phyloP scores from a whole-genome alignment of 2,329 filamentous ascomycete genomes.

The Amauroascus niger region DNA sequence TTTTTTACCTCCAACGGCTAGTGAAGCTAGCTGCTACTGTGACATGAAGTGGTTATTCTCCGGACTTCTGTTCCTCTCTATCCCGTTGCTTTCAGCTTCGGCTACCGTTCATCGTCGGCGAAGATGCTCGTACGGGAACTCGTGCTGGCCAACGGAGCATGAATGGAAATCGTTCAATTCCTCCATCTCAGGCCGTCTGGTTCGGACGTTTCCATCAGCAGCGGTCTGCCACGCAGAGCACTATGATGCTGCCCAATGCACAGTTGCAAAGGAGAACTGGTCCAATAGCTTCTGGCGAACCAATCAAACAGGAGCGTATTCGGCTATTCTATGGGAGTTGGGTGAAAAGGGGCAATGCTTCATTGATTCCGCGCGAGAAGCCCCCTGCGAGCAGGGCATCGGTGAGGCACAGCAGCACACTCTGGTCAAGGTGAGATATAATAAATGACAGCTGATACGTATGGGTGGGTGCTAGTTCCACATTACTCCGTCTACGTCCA shows the following conservation, averaged over 20 bases:
- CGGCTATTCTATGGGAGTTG: constrained; percentile 25
- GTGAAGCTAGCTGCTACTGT: neutral
- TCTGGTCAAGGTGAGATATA: no score
- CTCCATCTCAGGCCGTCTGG: constrained; percentile 15
- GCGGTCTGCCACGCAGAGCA: constrained; percentile 16
- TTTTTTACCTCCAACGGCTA: neutral
- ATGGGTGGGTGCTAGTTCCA: constrained; percentile 18
- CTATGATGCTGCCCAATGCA: constrained; percentile 16
- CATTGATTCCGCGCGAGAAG: constrained; percentile 19
- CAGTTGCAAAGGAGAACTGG: constrained; percentile 17
- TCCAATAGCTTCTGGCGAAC: constrained; percentile 18
- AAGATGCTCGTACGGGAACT: constrained; percentile 17
- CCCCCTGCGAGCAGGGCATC: constrained; percentile 20
- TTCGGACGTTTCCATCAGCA: constrained; percentile 15
- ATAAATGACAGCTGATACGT: neutral
- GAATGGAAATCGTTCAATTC: constrained; percentile 16
- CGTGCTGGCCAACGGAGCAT: constrained; percentile 17
- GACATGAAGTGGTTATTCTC: constrained; percentile 15
- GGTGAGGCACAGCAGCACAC: constrained; percentile 17
- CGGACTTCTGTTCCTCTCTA: neutral
- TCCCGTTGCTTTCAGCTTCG: constrained; percentile 14
- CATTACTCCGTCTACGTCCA: constrained; percentile 20
- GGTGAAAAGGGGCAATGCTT: constrained; percentile 24
- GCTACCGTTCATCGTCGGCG: neutral
- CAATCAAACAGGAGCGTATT: constrained; percentile 23